Percentiles rank a stretch among this genome's conserved stretches.
Evolutionary conservation across 257 asterid genomes (phyloP).

Genomic region (Solanum medicagineum): DNA sequence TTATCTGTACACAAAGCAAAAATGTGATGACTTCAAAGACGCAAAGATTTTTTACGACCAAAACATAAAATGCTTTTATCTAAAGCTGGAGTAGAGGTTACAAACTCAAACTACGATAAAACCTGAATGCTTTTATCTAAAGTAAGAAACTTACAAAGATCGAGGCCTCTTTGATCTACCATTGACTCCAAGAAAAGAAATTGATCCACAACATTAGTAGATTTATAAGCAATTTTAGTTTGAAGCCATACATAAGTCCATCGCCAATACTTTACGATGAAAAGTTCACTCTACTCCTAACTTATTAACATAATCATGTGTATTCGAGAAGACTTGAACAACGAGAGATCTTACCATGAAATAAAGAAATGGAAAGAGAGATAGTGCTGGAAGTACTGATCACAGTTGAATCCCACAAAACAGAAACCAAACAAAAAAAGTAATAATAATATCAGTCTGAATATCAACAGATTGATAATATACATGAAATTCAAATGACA

Average conservation of each 20-base stretch:
- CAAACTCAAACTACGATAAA: background rate
- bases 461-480: background rate
- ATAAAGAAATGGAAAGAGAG: conserved; percentile 65
- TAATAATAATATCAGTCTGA: too few relatives aligned
- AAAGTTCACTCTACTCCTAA: background rate
- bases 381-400: conserved; percentile 62
- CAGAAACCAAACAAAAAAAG: background rate
- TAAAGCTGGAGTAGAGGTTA: background rate
- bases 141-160: too few relatives aligned
- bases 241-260: background rate
- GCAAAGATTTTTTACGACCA: background rate
- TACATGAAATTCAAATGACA: background rate
- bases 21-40: background rate
- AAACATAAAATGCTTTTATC: background rate
- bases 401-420: conserved; percentile 14
- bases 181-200: background rate
- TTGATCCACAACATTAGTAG: background rate
- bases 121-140: background rate
- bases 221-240: background rate
- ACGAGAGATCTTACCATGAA: conserved; percentile 43
- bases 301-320: background rate
- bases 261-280: background rate
- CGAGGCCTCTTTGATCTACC: background rate
- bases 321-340: background rate
- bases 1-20: conserved; percentile 9